phyloP scores from a whole-genome alignment of 371 early-diverging fungal genomes.

The Capillidium rhysosporum region DNA sequence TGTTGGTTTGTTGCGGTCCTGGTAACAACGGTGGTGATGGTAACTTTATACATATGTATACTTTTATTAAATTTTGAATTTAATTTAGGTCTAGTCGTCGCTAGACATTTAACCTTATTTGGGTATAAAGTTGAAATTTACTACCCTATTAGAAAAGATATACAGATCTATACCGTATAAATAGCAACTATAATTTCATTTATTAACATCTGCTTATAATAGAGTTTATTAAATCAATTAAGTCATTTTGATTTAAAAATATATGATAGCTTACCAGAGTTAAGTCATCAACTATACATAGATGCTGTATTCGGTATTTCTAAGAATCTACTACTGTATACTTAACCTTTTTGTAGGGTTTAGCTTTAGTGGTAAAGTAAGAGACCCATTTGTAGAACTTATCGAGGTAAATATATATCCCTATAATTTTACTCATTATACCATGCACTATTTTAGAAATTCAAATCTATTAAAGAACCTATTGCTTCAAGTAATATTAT shows the following conservation, averaged over 20 bases:
- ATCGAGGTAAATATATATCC: neutral
- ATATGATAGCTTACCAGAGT: too few species aligned
- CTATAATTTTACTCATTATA: neutral
- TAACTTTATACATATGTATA: slow-evolving; percentile 5
- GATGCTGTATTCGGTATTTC: slow-evolving; percentile 21
- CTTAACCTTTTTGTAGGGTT: neutral
- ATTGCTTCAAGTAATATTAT: neutral
- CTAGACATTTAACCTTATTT: slow-evolving; percentile 71
- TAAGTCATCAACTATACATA: too few species aligned
- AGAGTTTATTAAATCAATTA: slow-evolving; percentile 12
- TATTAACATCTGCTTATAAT: slow-evolving; percentile 38
- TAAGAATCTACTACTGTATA: slow-evolving; percentile 22
- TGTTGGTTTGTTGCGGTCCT: slow-evolving; percentile 63
- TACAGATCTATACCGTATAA: slow-evolving; percentile 39
- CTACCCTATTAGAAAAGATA: slow-evolving; percentile 53
- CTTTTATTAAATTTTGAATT: neutral
- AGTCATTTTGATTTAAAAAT: too few species aligned
- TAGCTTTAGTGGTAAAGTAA: neutral
- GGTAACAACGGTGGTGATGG: slow-evolving; percentile 97
- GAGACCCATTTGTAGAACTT: neutral
- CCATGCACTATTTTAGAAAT: too few species aligned
- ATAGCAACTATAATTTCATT: too few species aligned
- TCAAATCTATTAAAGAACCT: neutral
- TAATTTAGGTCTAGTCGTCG: slow-evolving; percentile 56
- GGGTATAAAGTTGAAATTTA: slow-evolving; percentile 60